Evolutionary conservation across 2,329 filamentous ascomycete genomes (phyloP), one percentile per base, ranked within the genome.

Genomic region (Elsinoe necatrix): DNA sequence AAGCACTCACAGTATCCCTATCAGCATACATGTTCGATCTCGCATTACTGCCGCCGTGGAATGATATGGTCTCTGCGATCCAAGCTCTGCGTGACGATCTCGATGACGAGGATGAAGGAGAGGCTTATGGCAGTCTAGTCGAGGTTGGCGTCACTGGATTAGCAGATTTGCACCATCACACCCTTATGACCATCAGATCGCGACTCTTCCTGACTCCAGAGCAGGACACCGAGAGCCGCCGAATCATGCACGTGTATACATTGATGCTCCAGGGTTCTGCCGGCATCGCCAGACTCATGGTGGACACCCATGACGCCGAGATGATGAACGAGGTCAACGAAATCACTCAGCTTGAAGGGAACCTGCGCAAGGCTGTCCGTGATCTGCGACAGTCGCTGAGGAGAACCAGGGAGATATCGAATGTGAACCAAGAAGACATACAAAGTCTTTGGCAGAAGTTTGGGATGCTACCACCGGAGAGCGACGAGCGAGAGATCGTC

Each of bases 1-100:
- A 88, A 55, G 86, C 93, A 67, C 91, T 97, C 62, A 77, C 95
- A 21, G 78, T 81, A 0, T 81, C 81, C 8, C 70, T 96, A 0
- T 80, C 83, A 37, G 80, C 84, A 1, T 93, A 96, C 66, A 86
- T 91, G 63, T 85, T 95, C 61, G 87, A 92, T 58, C 80, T 83
- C 0, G 90, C 86, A 1, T 84, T 97, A 52, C 79, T 80, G 6
- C 76, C 79, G 14, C 82, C 85, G 0, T 97, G 92, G 91, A 73
- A 73, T 20, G 73, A 75, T 0, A 92, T 96, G 59, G 81, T 86
- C 50, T 66, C 66, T 0, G 85, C 82, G 62, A 74, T 96, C 0
- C 75, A 82, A 23, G 75, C 73, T 7, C 76, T 93, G 12, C 80
- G 92, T 68, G 65, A 65, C 1, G 75, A 76, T 16, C 71, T 92